A percentile compares a stretch with the other conserved stretches of the same genome.
Conservation (phyloP, 2,329 filamentous ascomycete genomes). For the Microsporum ferrugineum region DNA sequence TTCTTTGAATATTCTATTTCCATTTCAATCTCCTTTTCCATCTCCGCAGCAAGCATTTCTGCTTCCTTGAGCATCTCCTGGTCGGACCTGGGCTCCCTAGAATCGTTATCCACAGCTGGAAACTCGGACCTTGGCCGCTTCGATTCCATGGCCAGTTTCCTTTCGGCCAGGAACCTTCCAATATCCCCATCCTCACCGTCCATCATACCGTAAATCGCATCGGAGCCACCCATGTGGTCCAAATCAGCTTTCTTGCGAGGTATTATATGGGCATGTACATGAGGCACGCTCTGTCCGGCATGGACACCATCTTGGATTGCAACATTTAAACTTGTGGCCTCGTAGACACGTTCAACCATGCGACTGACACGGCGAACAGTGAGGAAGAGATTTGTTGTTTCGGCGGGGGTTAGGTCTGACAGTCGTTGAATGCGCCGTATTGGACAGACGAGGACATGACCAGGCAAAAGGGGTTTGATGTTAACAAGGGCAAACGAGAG, state of each 20-base stretch:
- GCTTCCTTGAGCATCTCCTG: conserved; percentile 76
- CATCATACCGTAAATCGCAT: conserved; percentile 72
- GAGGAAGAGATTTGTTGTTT: conserved; percentile 77
- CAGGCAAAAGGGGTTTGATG: conserved; percentile 83
- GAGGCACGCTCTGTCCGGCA: conserved; percentile 85
- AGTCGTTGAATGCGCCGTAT: conserved; percentile 58
- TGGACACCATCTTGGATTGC: conserved; percentile 87
- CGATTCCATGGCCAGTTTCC: conserved; percentile 18
- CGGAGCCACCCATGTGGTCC: conserved; percentile 47
- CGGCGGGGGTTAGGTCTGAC: conserved; percentile 57
- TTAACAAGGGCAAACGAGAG: conserved; percentile 85
- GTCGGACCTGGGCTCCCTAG: conserved; percentile 53
- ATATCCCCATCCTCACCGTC: conserved; percentile 79
- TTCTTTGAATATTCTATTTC: background rate
- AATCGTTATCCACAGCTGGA: conserved; percentile 59
- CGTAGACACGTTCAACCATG: conserved; percentile 54
- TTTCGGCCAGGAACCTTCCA: conserved; percentile 55
- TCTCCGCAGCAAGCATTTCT: conserved; percentile 48
- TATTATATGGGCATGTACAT: conserved; percentile 88
- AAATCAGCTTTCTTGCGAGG: conserved; percentile 54
- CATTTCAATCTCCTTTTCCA: conserved; percentile 30
- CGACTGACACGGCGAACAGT: conserved; percentile 71
- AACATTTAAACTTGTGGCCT: conserved; percentile 72
- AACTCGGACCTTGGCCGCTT: conserved; percentile 33
- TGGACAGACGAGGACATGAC: conserved; percentile 85